Conservation (phyloP, 768 basidiomycete species). For the Ramaria rubella region DNA sequence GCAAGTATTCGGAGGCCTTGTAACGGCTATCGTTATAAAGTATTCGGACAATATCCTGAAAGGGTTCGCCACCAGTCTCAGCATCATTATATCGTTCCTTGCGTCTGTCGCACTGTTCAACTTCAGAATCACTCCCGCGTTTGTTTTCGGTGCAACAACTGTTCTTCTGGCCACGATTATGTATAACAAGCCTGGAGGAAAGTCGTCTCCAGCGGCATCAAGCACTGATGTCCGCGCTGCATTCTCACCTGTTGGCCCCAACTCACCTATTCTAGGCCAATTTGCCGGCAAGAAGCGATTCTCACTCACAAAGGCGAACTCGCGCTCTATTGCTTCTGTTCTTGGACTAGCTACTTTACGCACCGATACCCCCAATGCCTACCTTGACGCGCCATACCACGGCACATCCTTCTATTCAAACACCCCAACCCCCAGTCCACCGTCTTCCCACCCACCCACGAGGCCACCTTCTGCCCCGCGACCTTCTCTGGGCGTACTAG, state of each 20-base stretch:
- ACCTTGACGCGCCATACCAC: slow-evolving; percentile 1
- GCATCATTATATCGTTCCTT: slow-evolving; percentile 91
- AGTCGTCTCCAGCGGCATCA: neutral
- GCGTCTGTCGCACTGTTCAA: slow-evolving; percentile 87
- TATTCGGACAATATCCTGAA: slow-evolving; percentile 89
- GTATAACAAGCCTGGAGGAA: slow-evolving; percentile 64
- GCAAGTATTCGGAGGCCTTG: slow-evolving; percentile 85
- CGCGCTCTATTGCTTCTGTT: slow-evolving; percentile 44
- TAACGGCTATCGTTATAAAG: slow-evolving; percentile 92
- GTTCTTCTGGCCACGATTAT: slow-evolving; percentile 88
- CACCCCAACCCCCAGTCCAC: slow-evolving; percentile 5
- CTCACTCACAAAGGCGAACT: slow-evolving; percentile 42
- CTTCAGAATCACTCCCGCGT: slow-evolving; percentile 80
- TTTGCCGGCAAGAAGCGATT: slow-evolving; percentile 39
- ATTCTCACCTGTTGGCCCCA: slow-evolving; percentile 39
- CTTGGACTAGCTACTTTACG: slow-evolving; percentile 34
- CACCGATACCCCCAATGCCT: neutral
- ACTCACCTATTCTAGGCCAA: slow-evolving; percentile 56
- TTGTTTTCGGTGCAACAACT: slow-evolving; percentile 74
- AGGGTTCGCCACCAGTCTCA: slow-evolving; percentile 92
- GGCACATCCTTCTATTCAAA: neutral
- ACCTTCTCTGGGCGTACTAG: neutral
- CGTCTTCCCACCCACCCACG: slow-evolving; percentile 8
- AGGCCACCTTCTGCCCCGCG: slow-evolving; percentile 8
- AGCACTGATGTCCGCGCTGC: slow-evolving; percentile 10